Percentiles rank a stretch among this genome's conserved stretches.
These are phyloP conservation scores for Juglanconis sp. DNA, from an alignment of 2,329 filamentous ascomycete genomes.

Conservation along the genomic window DNA sequence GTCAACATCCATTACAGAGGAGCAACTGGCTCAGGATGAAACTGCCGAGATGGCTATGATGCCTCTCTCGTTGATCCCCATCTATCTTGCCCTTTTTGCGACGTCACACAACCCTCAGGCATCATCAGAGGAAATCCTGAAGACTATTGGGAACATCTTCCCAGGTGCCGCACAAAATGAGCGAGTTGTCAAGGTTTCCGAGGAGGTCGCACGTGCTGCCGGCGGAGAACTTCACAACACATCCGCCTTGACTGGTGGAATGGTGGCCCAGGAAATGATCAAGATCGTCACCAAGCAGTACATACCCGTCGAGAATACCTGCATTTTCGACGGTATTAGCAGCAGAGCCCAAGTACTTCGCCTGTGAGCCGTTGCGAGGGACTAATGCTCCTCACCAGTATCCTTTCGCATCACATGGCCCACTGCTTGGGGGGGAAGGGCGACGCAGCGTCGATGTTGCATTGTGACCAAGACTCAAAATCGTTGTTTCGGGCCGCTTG, in stretches of 20 bases:
- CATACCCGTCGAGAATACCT: conserved; percentile 67
- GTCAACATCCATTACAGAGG: conserved; percentile 39
- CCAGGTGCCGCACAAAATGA: conserved; percentile 48
- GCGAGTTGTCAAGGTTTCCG: conserved; percentile 51
- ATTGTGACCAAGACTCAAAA: not conserved
- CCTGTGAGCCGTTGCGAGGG: conserved; percentile 36
- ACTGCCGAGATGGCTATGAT: conserved; percentile 44
- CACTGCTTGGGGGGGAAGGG: not conserved
- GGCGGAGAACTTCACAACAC: conserved; percentile 92
- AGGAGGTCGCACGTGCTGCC: conserved; percentile 71
- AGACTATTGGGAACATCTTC: conserved; percentile 38
- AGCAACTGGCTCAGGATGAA: conserved; percentile 53
- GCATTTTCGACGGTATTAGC: conserved; percentile 66
- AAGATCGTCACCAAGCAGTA: conserved; percentile 79
- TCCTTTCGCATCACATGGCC: not conserved
- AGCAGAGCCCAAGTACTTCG: conserved; percentile 59
- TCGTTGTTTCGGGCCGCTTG: conserved; percentile 10
- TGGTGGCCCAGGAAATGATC: conserved; percentile 96
- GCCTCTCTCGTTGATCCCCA: conserved; percentile 60
- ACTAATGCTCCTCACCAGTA: not conserved
- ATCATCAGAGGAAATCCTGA: conserved; percentile 53
- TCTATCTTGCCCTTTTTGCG: conserved; percentile 64
- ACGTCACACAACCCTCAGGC: conserved; percentile 44
- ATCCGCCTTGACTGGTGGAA: conserved; percentile 79
- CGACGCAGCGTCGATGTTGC: not conserved